A percentile compares a stretch with the other conserved stretches of the same genome.
Conservation (phyloP, 331 rosid species). For the Malus hybrid region DNA sequence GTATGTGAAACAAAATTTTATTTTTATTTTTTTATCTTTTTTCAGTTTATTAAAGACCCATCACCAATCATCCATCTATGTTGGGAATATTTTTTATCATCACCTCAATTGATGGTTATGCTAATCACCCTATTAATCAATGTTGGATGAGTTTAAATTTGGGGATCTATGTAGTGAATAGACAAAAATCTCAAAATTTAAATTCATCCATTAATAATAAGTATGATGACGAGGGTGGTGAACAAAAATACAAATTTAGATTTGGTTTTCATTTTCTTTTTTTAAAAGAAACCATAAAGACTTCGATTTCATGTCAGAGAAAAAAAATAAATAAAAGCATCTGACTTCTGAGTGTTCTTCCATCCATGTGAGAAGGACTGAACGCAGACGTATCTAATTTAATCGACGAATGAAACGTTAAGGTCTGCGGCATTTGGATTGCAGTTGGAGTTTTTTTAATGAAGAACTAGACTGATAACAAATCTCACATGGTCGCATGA, state of each 20-base stretch:
- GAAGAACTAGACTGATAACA: not conserved
- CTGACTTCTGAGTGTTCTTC: not conserved
- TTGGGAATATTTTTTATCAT: too few species aligned
- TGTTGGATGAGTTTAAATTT: too few species aligned
- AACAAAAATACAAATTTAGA: not conserved
- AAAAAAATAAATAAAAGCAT: not conserved
- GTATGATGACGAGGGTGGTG: too few species aligned
- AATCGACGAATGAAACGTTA: not conserved
- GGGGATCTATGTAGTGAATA: too few species aligned
- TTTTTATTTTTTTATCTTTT: too few species aligned
- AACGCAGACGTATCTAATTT: not conserved
- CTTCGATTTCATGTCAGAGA: not conserved
- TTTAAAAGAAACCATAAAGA: not conserved
- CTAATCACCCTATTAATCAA: too few species aligned
- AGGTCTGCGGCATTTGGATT: not conserved
- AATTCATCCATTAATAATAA: too few species aligned
- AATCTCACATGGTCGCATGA: not conserved
- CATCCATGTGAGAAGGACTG: not conserved
- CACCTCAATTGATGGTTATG: too few species aligned
- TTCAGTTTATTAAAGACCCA: not conserved
- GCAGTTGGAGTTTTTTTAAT: not conserved
- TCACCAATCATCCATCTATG: not conserved
- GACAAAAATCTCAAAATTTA: too few species aligned
- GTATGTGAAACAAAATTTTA: not conserved
- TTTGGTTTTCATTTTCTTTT: not conserved